These are phyloP conservation scores for Pogostemon cablin DNA, from an alignment of 257 asterid species.

Conservation along the genomic window DNA sequence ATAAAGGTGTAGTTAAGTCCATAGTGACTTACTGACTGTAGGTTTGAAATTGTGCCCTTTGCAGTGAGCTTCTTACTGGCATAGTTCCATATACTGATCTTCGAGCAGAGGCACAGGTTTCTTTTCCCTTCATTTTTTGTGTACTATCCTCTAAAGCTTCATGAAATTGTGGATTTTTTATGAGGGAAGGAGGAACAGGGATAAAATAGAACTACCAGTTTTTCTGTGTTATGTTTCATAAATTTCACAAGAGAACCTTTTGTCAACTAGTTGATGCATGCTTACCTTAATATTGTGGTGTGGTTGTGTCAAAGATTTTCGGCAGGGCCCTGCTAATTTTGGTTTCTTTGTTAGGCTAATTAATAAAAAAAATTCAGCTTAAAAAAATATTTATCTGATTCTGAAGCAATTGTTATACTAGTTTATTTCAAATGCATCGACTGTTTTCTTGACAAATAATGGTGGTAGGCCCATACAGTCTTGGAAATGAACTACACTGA, in stretches of 20 bases:
- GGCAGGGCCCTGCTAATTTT: not conserved
- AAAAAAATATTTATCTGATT: not conserved
- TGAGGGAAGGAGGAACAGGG: constrained; percentile 8
- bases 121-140: constrained; percentile 18
- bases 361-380: too few relatives aligned
- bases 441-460: constrained; percentile 19
- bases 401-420: constrained; percentile 2
- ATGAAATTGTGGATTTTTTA: not conserved
- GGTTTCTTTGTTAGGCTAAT: constrained; percentile 9
- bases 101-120: constrained; percentile 95
- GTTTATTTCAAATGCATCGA: constrained; percentile 7
- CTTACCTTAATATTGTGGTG: not conserved
- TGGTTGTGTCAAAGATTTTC: not conserved
- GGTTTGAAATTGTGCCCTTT: constrained; percentile 30
- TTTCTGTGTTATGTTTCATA: constrained; percentile 8
- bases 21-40: constrained; percentile 4
- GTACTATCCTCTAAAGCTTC: constrained; percentile 19
- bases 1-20: constrained; percentile 17
- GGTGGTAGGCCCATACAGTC: constrained; percentile 88
- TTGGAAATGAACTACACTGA: constrained; percentile 96
- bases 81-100: constrained; percentile 96
- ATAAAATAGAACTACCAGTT: not conserved
- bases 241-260: constrained; percentile 1
- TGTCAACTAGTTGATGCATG: constrained; percentile 1
- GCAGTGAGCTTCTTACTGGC: constrained; percentile 97